Evolutionary conservation across 2,329 filamentous ascomycete species (phyloP), one percentile per base, ranked within the genome.

Genomic region (Elsinoe perseae): DNA sequence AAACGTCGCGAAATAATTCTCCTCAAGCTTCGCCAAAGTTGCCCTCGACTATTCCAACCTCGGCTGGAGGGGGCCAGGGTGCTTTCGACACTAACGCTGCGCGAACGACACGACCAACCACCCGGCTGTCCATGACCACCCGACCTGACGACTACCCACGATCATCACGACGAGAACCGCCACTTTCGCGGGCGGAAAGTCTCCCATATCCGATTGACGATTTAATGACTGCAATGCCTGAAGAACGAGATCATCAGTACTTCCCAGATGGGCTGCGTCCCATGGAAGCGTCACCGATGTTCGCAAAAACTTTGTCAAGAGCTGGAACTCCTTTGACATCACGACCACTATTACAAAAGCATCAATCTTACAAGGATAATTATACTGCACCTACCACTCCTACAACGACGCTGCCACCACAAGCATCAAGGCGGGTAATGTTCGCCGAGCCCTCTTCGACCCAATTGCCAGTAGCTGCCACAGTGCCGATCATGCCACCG

Each of bases 191-290:
- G 66, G 14, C 65, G 67, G 54, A 69, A 65, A 30, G 65, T 16
- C 62, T 75, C 20, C 74, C 74, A n/a, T 77, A 77, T 60, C 74
- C 74, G 2, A 69, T 72, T 18, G 74, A 76, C 46, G 70, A 75
- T 58, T 66, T 65, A 30, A 62, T 66, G 10, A 65, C 50, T 23
- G 20, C 62, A 60, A 75, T 77, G 72, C 73, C 75, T 14, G 63
- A 70, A 3, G 75, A 76, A 60, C 65, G 69, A 42, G 64, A 70
- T 10, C 71, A 71, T 44, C 73, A 73, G 38, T 72, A 68, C 54
- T 61, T 66, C 23, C 62, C 64, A 42, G 38, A 60, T 18, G 46
- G 48, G 5, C 32, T 50, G 4, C 54, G 38, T 36, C 36, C 58
- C 0, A 52, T 64, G 14, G 57, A 63, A 18, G 40, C 61, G 14